Base-by-base conservation (phyloP, 257 asterid genomes). In the Catharanthus roseus region DNA sequence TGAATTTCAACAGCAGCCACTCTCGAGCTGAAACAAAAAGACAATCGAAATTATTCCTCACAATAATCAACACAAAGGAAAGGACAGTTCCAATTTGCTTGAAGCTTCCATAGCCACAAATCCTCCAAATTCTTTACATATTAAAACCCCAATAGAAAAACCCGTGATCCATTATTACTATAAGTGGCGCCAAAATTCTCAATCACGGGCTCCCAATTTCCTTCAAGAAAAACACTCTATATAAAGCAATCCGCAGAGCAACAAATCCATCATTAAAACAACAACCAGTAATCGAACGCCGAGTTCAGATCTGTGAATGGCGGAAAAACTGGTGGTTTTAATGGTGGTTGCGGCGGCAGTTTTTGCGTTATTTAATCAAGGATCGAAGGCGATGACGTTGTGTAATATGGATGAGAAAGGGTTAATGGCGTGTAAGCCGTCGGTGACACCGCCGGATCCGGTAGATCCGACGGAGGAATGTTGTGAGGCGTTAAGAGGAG, bases 401-500 rank as follows among this genome's bases (percentile, higher is more conserved):
- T 90, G 95, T 60, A 82, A 85, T 80, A 85, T 88, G 86, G 72
- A 83, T 49, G 86, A 85, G 67, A 82, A 86, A 6, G 95, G 89
- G 0, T 72, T 88, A 0, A 65, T 54, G 65, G 87, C 88, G 3
- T 88, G 96, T 81, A 85, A 69, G 73, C 85, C 92, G 0, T 85
- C 88, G 1, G 89, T 86, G 19, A 79, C 89, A 0, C 88, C 76
- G 18, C 92, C 92, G 0, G 53, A 72, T 55, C 95, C 90, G 42
- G 76, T 60, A 68, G 77, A 80, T 0, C 96, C 96, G 1, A 53
- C 82, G n/a, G n/a, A 89, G 0, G 84, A 80, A 41, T 90, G 96
- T 49, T 90, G 96, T 56, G 72, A 68, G 34, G 89, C 95, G 9
- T 82, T 85, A 1, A 74, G 81, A 0, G 79, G 74, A 28, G 96